These are phyloP conservation scores for Tubosaeta brunneosetosa DNA, from an alignment of 768 basidiomycete species.

Conservation along the genomic window DNA sequence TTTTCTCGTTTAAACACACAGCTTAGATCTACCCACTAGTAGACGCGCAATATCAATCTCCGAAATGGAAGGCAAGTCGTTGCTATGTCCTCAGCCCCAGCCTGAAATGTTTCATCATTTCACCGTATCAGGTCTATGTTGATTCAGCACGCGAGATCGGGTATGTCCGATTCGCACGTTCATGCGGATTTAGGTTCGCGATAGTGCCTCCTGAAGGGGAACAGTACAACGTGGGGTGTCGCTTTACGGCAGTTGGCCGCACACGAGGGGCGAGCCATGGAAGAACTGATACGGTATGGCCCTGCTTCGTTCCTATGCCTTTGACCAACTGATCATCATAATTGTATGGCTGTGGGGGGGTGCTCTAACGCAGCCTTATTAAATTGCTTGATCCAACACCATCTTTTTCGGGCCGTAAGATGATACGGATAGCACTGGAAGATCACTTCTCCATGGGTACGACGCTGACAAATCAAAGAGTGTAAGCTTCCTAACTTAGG, in stretches of 20 bases:
- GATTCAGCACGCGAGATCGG: background rate
- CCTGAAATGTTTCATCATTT: background rate
- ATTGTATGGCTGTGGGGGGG: background rate
- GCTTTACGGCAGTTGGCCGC: slow-evolving; percentile 4
- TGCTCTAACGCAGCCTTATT: background rate
- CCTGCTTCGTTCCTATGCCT: background rate
- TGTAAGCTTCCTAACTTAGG: background rate
- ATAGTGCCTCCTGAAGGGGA: background rate
- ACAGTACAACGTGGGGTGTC: background rate
- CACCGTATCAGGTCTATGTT: background rate
- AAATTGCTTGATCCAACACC: too few relatives aligned
- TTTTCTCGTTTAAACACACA: background rate
- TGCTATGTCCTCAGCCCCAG: background rate
- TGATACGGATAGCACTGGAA: background rate
- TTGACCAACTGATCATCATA: background rate
- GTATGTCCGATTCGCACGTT: background rate
- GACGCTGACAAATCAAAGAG: background rate
- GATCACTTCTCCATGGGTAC: too few relatives aligned
- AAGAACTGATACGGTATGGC: background rate
- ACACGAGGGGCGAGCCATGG: background rate
- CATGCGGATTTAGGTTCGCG: background rate
- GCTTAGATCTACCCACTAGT: background rate
- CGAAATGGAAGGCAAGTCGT: background rate
- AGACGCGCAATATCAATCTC: background rate
- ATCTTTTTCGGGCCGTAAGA: background rate